Evolutionary conservation across 2,329 filamentous ascomycete genomes (phyloP), one percentile per base, ranked within the genome.

Genomic region (Penicillium corylophilum): DNA sequence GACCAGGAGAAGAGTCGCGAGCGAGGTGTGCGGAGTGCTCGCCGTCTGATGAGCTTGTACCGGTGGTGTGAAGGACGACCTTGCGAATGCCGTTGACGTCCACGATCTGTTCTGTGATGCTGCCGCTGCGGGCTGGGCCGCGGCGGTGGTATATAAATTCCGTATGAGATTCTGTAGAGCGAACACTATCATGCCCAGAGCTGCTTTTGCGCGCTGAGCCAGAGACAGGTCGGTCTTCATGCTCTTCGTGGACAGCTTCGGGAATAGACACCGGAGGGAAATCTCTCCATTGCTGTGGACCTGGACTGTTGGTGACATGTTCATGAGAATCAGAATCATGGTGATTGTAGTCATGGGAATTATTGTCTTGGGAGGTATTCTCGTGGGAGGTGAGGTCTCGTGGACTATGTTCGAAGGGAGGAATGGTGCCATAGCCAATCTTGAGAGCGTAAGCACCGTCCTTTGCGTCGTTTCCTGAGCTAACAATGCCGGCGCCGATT

Each of bases 91-190:
- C 89, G 49, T 86, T 84, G 2, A 86, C 78, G 64, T 92, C 86
- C 50, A 91, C 76, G n/a, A 89, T 77, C 54, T 88, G 89, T 70
- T 92, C 88, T 0, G 88, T 90, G 61, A 92, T 90, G 66, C 86
- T 89, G 24, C 89, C 88, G 60, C 85, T 89, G 50, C 87, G 79
- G 5, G 85, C 84, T 4, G 78, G 76, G 8, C 80, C 77, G 29
- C 74, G 74, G 44, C 71, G 71, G 16, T 67, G 63, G 35, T 73
- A 72, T 24, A 59, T 55, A 26, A 63, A 57, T 16, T 55, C 57
- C 1, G 57, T 40, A 2, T 48, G 60, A n/a, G 60, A 60, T 28
- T 64, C 61, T 18, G 51, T 53, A 3, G 65, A 68, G 9, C 43
- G 49, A 18, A 56, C 44, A 44, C 64, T 71, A n/a, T 44, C 57